Conservation (phyloP, 768 basidiomycete genomes). For the Clitopilus hobsonii region DNA sequence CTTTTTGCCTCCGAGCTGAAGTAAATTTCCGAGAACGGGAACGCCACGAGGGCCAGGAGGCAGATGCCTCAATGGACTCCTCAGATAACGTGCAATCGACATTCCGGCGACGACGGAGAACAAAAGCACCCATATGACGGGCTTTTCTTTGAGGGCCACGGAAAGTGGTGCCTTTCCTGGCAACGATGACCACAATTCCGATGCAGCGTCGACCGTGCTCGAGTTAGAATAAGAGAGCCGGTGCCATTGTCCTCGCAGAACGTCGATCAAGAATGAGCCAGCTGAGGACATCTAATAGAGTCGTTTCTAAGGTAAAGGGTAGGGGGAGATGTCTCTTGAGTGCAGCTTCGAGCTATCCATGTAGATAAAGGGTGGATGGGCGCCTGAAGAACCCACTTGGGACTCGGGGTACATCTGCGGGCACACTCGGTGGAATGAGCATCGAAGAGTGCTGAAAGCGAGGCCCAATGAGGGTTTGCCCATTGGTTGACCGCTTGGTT, state of each 20-base stretch:
- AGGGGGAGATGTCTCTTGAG: background rate
- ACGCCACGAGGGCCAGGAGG: conserved; percentile 23
- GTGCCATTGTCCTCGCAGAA: background rate
- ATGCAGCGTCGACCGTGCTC: background rate
- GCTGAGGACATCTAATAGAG: background rate
- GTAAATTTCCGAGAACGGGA: conserved; percentile 22
- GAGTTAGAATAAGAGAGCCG: background rate
- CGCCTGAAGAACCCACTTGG: background rate
- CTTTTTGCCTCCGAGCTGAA: conserved; percentile 11
- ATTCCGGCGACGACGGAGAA: background rate
- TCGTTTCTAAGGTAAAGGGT: background rate
- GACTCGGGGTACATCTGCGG: background rate
- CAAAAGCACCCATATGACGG: background rate
- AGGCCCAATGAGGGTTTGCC: background rate
- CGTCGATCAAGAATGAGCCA: background rate
- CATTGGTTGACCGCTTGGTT: too few species aligned
- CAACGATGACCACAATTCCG: background rate
- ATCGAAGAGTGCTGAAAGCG: too few species aligned
- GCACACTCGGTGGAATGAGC: background rate
- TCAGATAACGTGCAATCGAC: conserved; percentile 10
- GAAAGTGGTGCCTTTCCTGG: background rate
- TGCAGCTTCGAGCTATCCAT: background rate
- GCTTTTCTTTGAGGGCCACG: background rate
- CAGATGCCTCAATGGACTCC: background rate
- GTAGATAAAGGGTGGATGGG: background rate